Evolutionary conservation across 352 stramenopile genomes (phyloP), one percentile per base, ranked within the genome.

Genomic region (Globisporangium viniferum): DNA sequence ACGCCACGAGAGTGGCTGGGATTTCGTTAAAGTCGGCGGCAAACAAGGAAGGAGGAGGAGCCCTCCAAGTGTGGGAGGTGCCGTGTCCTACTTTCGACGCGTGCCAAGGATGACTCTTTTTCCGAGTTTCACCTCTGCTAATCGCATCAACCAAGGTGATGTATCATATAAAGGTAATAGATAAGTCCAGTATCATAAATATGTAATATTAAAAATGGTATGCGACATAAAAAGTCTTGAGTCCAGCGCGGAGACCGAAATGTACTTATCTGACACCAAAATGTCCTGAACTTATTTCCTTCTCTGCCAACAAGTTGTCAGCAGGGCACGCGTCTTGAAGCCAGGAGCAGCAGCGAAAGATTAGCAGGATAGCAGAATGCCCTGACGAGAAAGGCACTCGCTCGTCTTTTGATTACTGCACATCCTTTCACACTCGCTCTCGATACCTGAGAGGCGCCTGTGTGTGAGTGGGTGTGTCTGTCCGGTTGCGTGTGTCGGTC

Each of bases 91-190:
- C 31, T 33, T 33, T 33, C 14, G 53, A 58, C 49, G 49, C 49
- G 49, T 56, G 49, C 49, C 49, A 56, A 56, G 31, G 49, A 18
- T 56, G 53, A 58, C 12, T 36, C 27, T 58, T 35, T 36, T 58
- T 10, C 48, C 48, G 8, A 18, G 8, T 6, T 22, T 22, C 27
- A 24, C 53, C 53, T 58, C 27, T 58, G 0, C 9, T 36, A 56
- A 7, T 24, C 2, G 7, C 22, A 58, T 36, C 24, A 12, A 2
- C 5, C 9, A 7, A 22, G 24, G 51, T 36, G 3, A 35, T 20
- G 24, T 12, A 12, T 9, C 5, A 58, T 36, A 58, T 9, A 58
- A 18, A 58, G 48, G 48, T 58, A 58, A 2, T 18, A 31, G 12
- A 20, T 8, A 27, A 27, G 33, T 9, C 0, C 1, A 39, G 7